Conservation (phyloP, 2,329 filamentous ascomycete species). For the Exophiala oligosperma region DNA sequence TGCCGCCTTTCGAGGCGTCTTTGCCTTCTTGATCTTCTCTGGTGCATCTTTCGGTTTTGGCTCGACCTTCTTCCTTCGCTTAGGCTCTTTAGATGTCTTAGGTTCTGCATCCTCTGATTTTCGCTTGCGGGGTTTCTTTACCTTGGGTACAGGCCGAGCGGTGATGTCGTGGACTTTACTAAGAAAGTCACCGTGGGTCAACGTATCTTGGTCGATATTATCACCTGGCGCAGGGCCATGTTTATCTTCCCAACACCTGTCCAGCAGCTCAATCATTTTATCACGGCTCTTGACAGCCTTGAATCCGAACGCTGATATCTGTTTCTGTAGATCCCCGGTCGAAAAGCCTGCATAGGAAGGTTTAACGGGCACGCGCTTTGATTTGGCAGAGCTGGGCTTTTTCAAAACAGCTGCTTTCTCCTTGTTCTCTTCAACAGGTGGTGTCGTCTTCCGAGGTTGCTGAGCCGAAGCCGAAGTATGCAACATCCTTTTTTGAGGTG, state of each 20-base stretch:
- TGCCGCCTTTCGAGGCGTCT: constrained; percentile 6
- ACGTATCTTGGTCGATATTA: constrained; percentile 14
- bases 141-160: constrained; percentile 24
- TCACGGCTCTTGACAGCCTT: constrained; percentile 68
- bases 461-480: constrained; percentile 9
- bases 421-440: background rate
- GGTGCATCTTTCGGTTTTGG: constrained; percentile 7
- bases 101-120: constrained; percentile 14
- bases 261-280: constrained; percentile 68
- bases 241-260: constrained; percentile 70
- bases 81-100: constrained; percentile 17
- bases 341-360: constrained; percentile 65
- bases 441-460: background rate
- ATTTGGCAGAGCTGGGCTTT: background rate
- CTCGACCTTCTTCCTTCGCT: constrained; percentile 21
- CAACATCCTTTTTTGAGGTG: constrained; percentile 1
- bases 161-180: constrained; percentile 28
- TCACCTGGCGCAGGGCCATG: constrained; percentile 29
- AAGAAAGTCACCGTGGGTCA: constrained; percentile 27
- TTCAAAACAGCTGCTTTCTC: background rate
- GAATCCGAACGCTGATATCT: constrained; percentile 68
- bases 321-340: constrained; percentile 61
- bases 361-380: constrained; percentile 28
- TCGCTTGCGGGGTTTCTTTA: constrained; percentile 22
- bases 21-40: constrained; percentile 1